A percentile compares a stretch with the other conserved stretches of the same genome.
Evolutionary conservation across 768 basidiomycete genomes (phyloP).

Genomic region (Kwoniella heveanensis): DNA sequence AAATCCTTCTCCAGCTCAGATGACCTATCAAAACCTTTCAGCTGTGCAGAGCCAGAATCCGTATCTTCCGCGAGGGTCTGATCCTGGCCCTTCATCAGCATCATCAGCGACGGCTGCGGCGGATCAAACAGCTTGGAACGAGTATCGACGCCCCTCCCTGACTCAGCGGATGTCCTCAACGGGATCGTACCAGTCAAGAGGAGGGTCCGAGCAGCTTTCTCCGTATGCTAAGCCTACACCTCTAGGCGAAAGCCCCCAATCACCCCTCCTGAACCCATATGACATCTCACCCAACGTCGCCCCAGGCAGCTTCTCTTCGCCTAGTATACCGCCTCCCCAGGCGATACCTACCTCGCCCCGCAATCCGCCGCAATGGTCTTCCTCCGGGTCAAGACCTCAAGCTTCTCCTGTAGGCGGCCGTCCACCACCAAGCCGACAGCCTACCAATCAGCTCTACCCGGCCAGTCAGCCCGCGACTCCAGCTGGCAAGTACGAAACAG

Average conservation of each 20-base stretch:
- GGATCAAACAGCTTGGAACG: constrained; percentile 29
- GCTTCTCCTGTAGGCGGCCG: constrained; percentile 21
- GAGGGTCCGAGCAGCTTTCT: constrained; percentile 34
- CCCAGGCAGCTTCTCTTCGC: constrained; percentile 9
- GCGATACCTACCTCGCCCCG: constrained; percentile 10
- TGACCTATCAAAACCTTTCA: not conserved
- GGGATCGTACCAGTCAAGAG: constrained; percentile 34
- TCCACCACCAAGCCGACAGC: constrained; percentile 11
- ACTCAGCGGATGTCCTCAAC: constrained; percentile 37
- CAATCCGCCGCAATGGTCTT: constrained; percentile 10
- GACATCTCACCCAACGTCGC: constrained; percentile 25
- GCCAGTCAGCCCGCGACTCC: constrained; percentile 44
- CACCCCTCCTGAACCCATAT: constrained; percentile 42
- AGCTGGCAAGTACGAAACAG: constrained; percentile 38
- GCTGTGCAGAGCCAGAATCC: constrained; percentile 30
- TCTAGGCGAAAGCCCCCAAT: constrained; percentile 23
- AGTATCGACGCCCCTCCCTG: constrained; percentile 30
- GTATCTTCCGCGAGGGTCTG: constrained; percentile 43
- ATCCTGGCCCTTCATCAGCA: constrained; percentile 32
- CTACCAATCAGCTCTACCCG: constrained; percentile 34
- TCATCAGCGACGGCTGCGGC: too few relatives aligned
- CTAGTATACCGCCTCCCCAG: constrained; percentile 11
- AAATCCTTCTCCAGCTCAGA: constrained; percentile 19
- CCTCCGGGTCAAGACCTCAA: constrained; percentile 14
- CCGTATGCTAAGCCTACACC: constrained; percentile 30